These are phyloP conservation scores for Debaryomyces subglobosus DNA, from an alignment of 1,139 yeast genomes.

Conservation along the genomic window DNA sequence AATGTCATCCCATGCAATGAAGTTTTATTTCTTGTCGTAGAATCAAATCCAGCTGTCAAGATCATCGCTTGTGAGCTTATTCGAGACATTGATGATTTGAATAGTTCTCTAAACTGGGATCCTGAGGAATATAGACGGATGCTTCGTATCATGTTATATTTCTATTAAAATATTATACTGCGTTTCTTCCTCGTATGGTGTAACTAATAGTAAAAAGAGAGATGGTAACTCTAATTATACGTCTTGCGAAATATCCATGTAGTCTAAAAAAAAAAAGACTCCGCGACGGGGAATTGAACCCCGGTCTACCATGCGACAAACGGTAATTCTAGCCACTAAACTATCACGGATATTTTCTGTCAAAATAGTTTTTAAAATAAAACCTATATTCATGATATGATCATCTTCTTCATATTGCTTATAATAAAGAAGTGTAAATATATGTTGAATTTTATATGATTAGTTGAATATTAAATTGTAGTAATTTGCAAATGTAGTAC, in stretches of 20 bases:
- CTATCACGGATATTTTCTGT: constrained; percentile 46
- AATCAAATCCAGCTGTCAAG: constrained; percentile 29
- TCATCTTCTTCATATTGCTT: too few species aligned
- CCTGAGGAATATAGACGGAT: constrained; percentile 4
- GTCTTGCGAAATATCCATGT: not conserved
- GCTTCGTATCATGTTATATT: not conserved
- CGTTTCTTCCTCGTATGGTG: not conserved
- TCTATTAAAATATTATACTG: not conserved
- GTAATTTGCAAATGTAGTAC: too few species aligned
- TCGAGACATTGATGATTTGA: constrained; percentile 42
- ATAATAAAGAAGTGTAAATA: too few species aligned
- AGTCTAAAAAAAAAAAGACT: constrained; percentile 18
- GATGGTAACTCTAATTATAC: not conserved
- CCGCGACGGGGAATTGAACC: constrained; percentile 56
- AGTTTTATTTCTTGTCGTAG: not conserved
- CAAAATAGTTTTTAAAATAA: not conserved
- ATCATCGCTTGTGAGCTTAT: constrained; percentile 50
- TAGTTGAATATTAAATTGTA: too few species aligned
- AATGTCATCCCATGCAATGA: constrained; percentile 74
- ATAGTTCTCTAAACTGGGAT: constrained; percentile 18
- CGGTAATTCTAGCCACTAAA: constrained; percentile 53
- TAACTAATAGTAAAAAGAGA: not conserved
- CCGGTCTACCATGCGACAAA: constrained; percentile 54
- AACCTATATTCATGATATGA: not conserved
- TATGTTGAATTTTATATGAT: too few species aligned